Percentiles rank a stretch among this genome's conserved stretches.
Conservation (phyloP, 2,329 filamentous ascomycete species). For the Tolypocladium endophyticum region DNA sequence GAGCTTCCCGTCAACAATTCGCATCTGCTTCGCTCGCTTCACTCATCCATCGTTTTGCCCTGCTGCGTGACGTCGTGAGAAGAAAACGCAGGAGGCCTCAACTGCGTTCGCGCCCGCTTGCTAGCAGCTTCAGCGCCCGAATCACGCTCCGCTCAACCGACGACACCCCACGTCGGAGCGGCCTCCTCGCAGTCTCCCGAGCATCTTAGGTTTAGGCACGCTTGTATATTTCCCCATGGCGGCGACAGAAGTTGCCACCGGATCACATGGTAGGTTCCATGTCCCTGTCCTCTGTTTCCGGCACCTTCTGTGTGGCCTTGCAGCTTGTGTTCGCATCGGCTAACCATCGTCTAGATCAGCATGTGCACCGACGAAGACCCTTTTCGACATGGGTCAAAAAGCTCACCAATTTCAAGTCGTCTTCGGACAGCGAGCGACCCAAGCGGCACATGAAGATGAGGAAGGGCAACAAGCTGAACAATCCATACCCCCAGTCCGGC, state of each 20-base stretch:
- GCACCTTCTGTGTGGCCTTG: neutral
- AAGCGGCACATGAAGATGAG: slow-evolving; percentile 38
- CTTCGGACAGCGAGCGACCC: slow-evolving; percentile 46
- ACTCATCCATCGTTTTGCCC: neutral
- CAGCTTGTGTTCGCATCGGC: neutral
- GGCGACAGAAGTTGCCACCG: slow-evolving; percentile 24
- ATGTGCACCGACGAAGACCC: slow-evolving; percentile 61
- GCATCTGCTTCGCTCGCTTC: neutral
- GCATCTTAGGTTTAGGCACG: neutral
- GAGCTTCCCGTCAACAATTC: neutral
- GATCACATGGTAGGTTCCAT: slow-evolving; percentile 30
- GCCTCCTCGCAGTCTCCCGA: neutral
- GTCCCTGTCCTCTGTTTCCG: neutral
- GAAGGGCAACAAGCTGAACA: slow-evolving; percentile 59
- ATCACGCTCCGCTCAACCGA: neutral
- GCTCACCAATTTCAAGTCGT: slow-evolving; percentile 74
- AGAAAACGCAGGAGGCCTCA: neutral
- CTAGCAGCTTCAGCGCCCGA: neutral
- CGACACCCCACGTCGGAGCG: neutral
- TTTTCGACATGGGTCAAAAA: slow-evolving; percentile 94
- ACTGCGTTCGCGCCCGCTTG: neutral
- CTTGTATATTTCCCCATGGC: slow-evolving; percentile 18
- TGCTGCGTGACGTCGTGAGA: neutral
- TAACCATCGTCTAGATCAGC: slow-evolving; percentile 45
- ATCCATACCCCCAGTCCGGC: slow-evolving; percentile 83